Percentiles rank a stretch among this genome's conserved stretches.
phyloP scores from a whole-genome alignment of 768 basidiomycete species.

The Amanita phalloides region DNA sequence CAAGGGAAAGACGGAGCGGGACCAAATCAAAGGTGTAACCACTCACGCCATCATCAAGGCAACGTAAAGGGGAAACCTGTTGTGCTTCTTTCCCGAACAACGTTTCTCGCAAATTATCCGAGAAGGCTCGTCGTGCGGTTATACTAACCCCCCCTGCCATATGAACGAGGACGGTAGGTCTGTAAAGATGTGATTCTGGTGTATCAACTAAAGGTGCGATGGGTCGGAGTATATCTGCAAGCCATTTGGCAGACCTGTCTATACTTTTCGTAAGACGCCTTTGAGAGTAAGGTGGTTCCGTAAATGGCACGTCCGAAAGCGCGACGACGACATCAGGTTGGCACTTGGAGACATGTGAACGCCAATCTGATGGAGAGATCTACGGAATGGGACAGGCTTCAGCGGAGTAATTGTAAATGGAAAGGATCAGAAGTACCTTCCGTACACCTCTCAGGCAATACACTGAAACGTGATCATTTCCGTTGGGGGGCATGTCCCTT shows the following conservation, averaged over 20 bases:
- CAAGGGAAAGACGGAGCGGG: conserved; percentile 27
- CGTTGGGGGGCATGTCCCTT: conserved; percentile 65
- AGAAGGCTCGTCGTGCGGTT: conserved; percentile 55
- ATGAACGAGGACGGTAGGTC: conserved; percentile 41
- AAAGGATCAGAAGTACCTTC: conserved; percentile 33
- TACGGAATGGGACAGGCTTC: conserved; percentile 14
- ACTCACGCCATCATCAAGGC: conserved; percentile 54
- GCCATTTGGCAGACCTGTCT: conserved; percentile 59
- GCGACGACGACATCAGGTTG: conserved; percentile 65
- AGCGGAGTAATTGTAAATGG: conserved; percentile 1
- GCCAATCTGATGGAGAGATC: conserved; percentile 50
- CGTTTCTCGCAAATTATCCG: conserved; percentile 43
- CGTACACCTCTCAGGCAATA: conserved; percentile 59
- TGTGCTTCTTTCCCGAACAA: conserved; percentile 47
- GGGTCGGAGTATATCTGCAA: conserved; percentile 34
- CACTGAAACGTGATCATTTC: conserved; percentile 43
- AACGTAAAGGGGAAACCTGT: conserved; percentile 35
- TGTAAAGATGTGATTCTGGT: not conserved
- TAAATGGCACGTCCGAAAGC: conserved; percentile 60
- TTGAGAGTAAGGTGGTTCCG: conserved; percentile 58
- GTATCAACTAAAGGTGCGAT: not conserved
- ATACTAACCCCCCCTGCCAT: conserved; percentile 52
- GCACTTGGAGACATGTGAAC: conserved; percentile 35
- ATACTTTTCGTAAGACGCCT: conserved; percentile 70
- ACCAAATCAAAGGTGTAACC: conserved; percentile 69